Evolutionary conservation across 2,329 filamentous ascomycete genomes (phyloP), one percentile per base, ranked within the genome.

Genomic region (Stagonosporopsis chrysanthemi): DNA sequence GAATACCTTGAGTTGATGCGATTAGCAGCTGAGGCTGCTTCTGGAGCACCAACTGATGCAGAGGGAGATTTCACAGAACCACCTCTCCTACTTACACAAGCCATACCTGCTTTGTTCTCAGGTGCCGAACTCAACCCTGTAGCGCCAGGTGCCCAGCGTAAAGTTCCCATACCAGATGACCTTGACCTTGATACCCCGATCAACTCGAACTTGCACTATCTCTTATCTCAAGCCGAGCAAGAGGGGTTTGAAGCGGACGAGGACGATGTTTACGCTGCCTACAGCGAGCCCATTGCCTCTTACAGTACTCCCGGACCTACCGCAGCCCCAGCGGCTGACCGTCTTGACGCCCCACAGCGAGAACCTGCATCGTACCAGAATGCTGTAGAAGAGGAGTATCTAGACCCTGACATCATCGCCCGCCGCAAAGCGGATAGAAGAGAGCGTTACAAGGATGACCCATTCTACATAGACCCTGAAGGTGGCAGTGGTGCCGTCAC

Each of bases 51-150:
- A 22, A 73, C 75, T 8, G 52, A 61, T 0, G 84, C 87, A 12
- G 82, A 86, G 8, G 86, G 87, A 55, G 88, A 89, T 15, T 93
- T 92, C 61, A 86, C 78, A 19, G 89, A 95, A 61, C 84, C 91
- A 9, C 95, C 95, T 2, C 80, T 96, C 14, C 83, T 99, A 2
- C 84, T 99, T 5, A 96, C 92, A 0, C 91, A 96, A 72, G 93
- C 92, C 3, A 91, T 99, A 52, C 94, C 95, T 1, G 89, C 89
- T 1, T 82, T 99, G 2, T 98, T 98, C 73, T 82, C 84, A 6
- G 92, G 93, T 0, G 87, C 91, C 78, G 93, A 97, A 63, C 82
- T 99, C 33, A 97, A 98, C 64, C 96, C 95, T 0, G 94, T 99
- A 9, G 92, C 95, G 1, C 75, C 80, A 4, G 88, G 86, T 41